A percentile compares a stretch with the other conserved stretches of the same genome.
Evolutionary conservation across 208 protist species (phyloP).

Genomic region (Acanthamoeba royreba): DNA sequence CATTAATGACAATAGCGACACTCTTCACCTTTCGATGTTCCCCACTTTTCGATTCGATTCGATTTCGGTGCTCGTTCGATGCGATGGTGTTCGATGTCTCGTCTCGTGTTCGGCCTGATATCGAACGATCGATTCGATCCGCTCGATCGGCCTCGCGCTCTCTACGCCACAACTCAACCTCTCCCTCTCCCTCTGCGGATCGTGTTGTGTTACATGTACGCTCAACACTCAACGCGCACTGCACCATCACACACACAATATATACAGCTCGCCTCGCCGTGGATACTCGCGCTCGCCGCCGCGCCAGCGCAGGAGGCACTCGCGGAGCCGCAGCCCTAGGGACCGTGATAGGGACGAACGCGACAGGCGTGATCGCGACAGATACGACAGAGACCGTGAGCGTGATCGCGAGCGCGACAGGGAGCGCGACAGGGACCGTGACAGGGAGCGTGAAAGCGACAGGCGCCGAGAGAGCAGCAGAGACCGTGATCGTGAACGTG

Average conservation of each 20-base stretch:
- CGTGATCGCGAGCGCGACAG: not conserved
- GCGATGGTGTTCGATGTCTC: not conserved
- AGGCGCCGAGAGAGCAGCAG: not conserved
- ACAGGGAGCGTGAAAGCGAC: not conserved
- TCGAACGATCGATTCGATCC: too few species aligned
- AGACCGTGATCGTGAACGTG: not conserved
- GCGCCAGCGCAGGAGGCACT: constrained; percentile 1
- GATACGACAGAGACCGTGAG: not conserved
- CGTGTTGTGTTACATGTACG: not conserved
- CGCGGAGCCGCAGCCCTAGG: not conserved
- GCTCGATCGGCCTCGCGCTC: too few species aligned
- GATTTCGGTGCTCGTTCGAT: not conserved
- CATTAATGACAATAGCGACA: not conserved
- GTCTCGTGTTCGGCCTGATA: not conserved
- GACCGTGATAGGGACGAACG: not conserved
- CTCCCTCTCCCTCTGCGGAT: too few species aligned
- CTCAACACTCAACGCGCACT: not conserved
- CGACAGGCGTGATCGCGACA: not conserved
- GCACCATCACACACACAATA: not conserved
- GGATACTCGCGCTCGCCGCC: constrained; percentile 4
- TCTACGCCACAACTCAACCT: too few species aligned
- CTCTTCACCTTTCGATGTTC: constrained; percentile 5
- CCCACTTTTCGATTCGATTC: constrained; percentile 22
- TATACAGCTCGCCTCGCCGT: not conserved
- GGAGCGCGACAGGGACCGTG: not conserved